Base-by-base conservation (phyloP, 305 asterid genomes). In the Fraxinus paxiana region DNA sequence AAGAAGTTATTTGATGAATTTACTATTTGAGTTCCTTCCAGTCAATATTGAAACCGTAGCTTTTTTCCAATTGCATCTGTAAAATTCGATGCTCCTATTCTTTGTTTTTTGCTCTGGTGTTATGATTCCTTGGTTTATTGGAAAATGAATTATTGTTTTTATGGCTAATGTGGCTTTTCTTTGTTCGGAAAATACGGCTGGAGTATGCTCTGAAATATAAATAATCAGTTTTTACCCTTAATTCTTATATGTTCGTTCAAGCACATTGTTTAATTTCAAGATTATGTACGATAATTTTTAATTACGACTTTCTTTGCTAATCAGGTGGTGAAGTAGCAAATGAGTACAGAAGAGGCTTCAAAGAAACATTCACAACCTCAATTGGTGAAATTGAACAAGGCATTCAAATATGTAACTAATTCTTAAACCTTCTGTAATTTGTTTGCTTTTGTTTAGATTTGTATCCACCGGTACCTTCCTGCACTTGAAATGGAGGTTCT, bases 361-460 rank as follows among this genome's bases (percentile, higher is more conserved):
- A 90, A 87, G 75, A 88, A 89, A 82, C 74, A 82, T 35, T n/a
- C 84, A 10, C 81, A 75, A 74, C 92, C 90, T 79, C 91, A 84
- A 75, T 17, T 93, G 82, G 87, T 93, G 89, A 88, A 84, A 87
- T 46, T 90, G 87, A 77, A 90, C 61, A 82, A 79, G 77, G 94
- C 92, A 82, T 84, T 88, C 83, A 90, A 90, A 89, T 74, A 90
- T 94, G 97, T 93, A 88, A 75, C 18, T 56, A 5, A 15, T 13
- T 75, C 77, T 76, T 18, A 18, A 2, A 73, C 51, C 20, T 56
- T 17, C 31, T 18, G 33, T 56, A 33, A 70, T 65, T 76, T 38
- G 43, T 51, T 82, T 24, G 5, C 20, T 10, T 65, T 13, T 20
- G 13, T 6, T 48, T 51, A n/a, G 63, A 51, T 51, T n/a, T n/a